Conservation (phyloP, 805 yeast genomes). For the Ogataea wickerhamii region DNA sequence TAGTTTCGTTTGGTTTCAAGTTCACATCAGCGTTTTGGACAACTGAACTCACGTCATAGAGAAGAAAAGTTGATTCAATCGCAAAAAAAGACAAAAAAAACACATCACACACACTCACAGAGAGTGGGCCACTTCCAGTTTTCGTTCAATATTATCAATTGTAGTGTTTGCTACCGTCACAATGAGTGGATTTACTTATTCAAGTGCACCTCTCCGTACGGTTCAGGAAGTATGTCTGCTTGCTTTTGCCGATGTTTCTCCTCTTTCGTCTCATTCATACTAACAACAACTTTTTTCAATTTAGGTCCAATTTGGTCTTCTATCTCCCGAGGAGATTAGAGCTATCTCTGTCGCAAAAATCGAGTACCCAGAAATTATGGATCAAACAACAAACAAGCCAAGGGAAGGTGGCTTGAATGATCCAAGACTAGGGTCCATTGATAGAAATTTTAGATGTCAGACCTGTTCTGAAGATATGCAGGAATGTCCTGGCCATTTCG, state of each 20-base stretch:
- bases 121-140: neutral
- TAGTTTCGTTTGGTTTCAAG: conserved; percentile 9
- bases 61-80: conserved; percentile 6
- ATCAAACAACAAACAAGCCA: conserved; percentile 90
- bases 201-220: conserved; percentile 97
- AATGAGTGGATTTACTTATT: conserved; percentile 70
- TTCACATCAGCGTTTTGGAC: conserved; percentile 1
- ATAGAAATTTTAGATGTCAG: conserved; percentile 95
- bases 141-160: conserved; percentile 2
- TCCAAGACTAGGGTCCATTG: conserved; percentile 95
- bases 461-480: conserved; percentile 99
- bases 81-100: conserved; percentile 4
- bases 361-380: conserved; percentile 99
- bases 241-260: conserved; percentile 1
- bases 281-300: conserved; percentile 10
- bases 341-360: conserved; percentile 97
- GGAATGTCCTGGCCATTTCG: conserved; percentile 99
- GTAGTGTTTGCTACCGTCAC: conserved; percentile 8
- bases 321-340: conserved; percentile 96
- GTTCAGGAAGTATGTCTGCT: conserved; percentile 76
- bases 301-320: conserved; percentile 90
- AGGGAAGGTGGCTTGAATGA: conserved; percentile 96
- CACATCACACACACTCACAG: no score
- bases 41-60: conserved; percentile 6
- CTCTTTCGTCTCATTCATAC: conserved; percentile 10